phyloP scores from a whole-genome alignment of 2,329 filamentous ascomycete species.

The Diaporthe aspalathi region DNA sequence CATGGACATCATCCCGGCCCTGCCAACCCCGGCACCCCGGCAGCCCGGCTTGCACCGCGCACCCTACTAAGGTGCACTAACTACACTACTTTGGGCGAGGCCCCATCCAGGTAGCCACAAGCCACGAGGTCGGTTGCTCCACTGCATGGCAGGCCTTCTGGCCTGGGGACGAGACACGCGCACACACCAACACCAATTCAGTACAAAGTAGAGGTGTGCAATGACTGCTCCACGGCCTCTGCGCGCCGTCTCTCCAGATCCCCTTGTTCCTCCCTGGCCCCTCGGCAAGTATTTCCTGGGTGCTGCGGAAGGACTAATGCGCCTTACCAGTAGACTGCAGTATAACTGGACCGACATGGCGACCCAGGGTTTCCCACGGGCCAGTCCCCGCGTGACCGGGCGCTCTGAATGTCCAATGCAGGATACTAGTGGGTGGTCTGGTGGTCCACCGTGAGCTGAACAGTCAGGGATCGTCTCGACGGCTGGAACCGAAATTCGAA shows the following conservation, averaged over 20 bases:
- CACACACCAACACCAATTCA: too few relatives aligned
- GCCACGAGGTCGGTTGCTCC: constrained; percentile 29
- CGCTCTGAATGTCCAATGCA: neutral
- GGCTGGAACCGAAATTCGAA: constrained; percentile 30
- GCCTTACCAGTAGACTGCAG: too few relatives aligned
- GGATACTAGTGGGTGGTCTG: neutral
- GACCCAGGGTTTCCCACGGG: neutral
- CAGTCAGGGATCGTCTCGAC: constrained; percentile 25
- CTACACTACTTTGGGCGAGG: neutral
- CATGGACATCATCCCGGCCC: constrained; percentile 17
- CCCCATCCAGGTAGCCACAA: constrained; percentile 8
- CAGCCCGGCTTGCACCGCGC: too few relatives aligned
- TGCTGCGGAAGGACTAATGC: neutral
- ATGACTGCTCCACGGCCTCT: neutral
- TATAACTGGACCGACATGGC: too few relatives aligned
- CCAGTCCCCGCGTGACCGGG: constrained; percentile 12
- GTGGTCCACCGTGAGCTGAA: constrained; percentile 10
- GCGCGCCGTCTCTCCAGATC: neutral
- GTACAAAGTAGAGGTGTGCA: neutral
- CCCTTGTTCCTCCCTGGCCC: neutral
- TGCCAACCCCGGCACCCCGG: neutral
- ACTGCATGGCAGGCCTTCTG: neutral
- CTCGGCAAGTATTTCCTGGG: neutral
- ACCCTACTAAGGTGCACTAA: too few relatives aligned
- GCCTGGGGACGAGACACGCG: too few relatives aligned